Percentiles rank a stretch among this genome's conserved stretches.
Evolutionary conservation across 2,329 filamentous ascomycete genomes (phyloP).

Genomic region (Aureobasidium sp.): DNA sequence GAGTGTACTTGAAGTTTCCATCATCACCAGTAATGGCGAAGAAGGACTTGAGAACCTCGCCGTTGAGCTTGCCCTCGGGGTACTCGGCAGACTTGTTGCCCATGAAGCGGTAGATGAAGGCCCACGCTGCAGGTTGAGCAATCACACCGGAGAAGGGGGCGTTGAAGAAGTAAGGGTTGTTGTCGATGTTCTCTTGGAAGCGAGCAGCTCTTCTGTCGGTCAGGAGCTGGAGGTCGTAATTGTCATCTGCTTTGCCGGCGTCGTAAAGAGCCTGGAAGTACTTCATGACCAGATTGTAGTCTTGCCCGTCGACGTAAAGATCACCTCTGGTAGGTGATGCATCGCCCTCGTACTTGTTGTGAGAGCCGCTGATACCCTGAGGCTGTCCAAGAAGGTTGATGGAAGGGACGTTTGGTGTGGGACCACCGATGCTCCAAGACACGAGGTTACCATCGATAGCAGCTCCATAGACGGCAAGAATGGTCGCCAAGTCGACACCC

Average conservation of each 20-base stretch:
- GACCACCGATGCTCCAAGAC: constrained; percentile 27
- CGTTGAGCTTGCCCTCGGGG: constrained; percentile 32
- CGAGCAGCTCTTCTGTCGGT: constrained; percentile 24
- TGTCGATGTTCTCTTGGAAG: constrained; percentile 25
- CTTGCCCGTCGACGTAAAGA: constrained; percentile 26
- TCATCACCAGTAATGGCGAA: constrained; percentile 31
- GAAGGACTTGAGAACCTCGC: constrained; percentile 35
- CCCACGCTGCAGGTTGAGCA: constrained; percentile 24
- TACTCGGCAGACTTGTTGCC: constrained; percentile 34
- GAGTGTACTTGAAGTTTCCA: constrained; percentile 27
- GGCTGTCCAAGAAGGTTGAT: constrained; percentile 21
- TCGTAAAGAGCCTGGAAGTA: constrained; percentile 27
- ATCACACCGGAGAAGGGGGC: constrained; percentile 24
- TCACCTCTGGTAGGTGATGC: constrained; percentile 28
- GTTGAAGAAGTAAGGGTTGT: constrained; percentile 30
- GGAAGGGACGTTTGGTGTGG: constrained; percentile 16
- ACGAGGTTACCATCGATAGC: constrained; percentile 27
- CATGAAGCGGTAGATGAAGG: constrained; percentile 34
- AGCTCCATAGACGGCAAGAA: constrained; percentile 29
- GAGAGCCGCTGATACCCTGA: constrained; percentile 23
- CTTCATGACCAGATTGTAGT: constrained; percentile 22
- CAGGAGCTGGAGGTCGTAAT: constrained; percentile 29
- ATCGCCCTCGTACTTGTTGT: constrained; percentile 33
- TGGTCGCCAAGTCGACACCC: constrained; percentile 28
- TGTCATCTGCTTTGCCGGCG: constrained; percentile 20